Evolutionary conservation across 2,329 filamentous ascomycete genomes (phyloP), one percentile per base, ranked within the genome.

Genomic region (Sordariomycetes sp.): DNA sequence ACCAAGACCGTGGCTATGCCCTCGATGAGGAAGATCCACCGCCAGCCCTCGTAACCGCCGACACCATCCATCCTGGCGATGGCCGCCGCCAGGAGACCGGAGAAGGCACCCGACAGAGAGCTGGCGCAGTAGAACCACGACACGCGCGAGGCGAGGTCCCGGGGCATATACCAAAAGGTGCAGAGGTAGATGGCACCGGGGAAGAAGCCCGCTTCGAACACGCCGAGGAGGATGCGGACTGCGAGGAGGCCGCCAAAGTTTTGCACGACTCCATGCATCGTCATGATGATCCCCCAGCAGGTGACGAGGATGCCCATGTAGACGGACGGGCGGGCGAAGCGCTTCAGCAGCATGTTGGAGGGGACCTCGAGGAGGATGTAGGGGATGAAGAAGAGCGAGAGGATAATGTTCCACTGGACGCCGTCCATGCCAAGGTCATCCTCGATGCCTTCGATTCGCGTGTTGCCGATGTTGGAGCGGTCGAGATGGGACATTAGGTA

Each of bases 51-150:
- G 45, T 67, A 67, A 7, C 74, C 74, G 13, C 76, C 79, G 4
- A 84, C 65, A 1, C 80, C 82, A 53, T 80, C 68, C 85, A 89
- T 87, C 39, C 81, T 71, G 3, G 78, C 78, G 57, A 89, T 88
- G 0, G 80, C 85, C 0, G 84, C 84, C 0, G 85, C 85, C 1
- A 89, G 73, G 0, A 89, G 74, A 2, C 85, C 85, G 64, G 85
- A 85, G 58, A 89, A 89, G 0, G 83, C 88, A 1, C 88, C 88
- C 0, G 87, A 86, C 0, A 91, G 71, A 0, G 88, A 86, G 0
- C 88, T 87, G 0, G 87, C 87, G 0, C 85, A 88, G 72, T 91
- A 92, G 75, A 91, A 66, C 45, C 60, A 64, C 10, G 65, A 61
- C 24, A 67, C 65, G 2, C 66, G 62, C 6, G 59, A 60, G 0